These are phyloP conservation scores for Carpinus viminea DNA, from an alignment of 306 rosid species.

Conservation along the genomic window DNA sequence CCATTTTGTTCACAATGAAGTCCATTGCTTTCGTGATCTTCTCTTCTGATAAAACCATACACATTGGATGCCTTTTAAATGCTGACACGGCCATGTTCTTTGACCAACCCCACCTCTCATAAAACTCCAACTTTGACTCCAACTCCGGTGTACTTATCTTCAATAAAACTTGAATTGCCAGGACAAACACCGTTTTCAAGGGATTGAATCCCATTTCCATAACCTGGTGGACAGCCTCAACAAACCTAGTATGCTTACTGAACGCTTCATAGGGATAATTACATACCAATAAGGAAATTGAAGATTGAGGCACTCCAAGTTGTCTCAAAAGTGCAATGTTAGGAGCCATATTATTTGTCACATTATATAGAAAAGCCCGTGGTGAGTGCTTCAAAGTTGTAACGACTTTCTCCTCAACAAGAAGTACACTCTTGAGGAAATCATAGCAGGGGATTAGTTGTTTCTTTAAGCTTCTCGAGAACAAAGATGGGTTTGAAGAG, in stretches of 20 bases:
- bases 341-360: conserved; percentile 6
- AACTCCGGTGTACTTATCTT: not conserved
- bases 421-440: conserved; percentile 12
- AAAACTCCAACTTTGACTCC: conserved; percentile 18
- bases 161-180: conserved; percentile 11
- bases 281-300: conserved; percentile 5
- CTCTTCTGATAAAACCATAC: conserved; percentile 22
- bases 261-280: not conserved
- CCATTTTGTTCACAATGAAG: conserved; percentile 30
- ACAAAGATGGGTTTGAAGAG: not conserved
- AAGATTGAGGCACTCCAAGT: conserved; percentile 3
- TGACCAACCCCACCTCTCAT: conserved; percentile 37
- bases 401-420: conserved; percentile 2
- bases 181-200: conserved; percentile 4
- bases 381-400: not conserved
- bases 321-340: conserved; percentile 25
- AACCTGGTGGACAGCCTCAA: conserved; percentile 5
- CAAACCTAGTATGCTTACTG: conserved; percentile 8
- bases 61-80: conserved; percentile 22
- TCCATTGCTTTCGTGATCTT: conserved; percentile 26
- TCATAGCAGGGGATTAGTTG: conserved; percentile 25
- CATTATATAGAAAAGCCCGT: not conserved
- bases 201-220: conserved; percentile 26
- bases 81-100: conserved; percentile 18
- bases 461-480: conserved; percentile 23